Evolutionary conservation across 345 rosid species (phyloP), one percentile per base, ranked within the genome.

Genomic region (Citrus sinensis): DNA sequence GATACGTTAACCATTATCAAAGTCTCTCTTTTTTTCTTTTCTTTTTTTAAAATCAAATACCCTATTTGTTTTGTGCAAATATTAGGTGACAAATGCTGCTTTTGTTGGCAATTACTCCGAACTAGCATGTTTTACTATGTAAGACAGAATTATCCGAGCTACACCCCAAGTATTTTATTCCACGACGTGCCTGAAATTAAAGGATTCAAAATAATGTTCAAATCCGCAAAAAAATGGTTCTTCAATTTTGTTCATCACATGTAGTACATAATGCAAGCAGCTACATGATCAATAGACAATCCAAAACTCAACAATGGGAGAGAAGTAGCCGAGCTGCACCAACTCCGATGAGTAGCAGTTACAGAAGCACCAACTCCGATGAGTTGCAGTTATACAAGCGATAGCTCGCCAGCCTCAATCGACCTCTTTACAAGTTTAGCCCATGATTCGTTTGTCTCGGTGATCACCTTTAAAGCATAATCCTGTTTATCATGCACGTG

Each of bases 361-460:
- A 75, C 49, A 64, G 32, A 63, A 75, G 78, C 10, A 42, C 51
- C 51, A 42, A 42, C 4, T 42, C 51, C 1, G 51, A 42, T 42
- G 51, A 49, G 4, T 37, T 60, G 65, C 34, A 8, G 56, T 75
- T 75, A 75, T 64, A 49, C 61, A 46, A 75, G 78, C 13, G 71
- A 76, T 49, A 76, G 79, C 32, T 75, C 71, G 9, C 63, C 63
- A 4, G 32, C 51, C 22, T 25, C 11, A 34, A 34, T 76, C 4
- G 79, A 74, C 88, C 97, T 88, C 87, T 90, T 90, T 62, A 93
- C 90, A 73, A 93, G 97, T 84, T 88, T 93, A 58, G 90, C 83
- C 98, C 98, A 93, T 34, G 98, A 90, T 68, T 92, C 92, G n/a
- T 93, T 92, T 2, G 97, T 87, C 85, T 93, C 96, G 0, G 80